Conservation (phyloP, 2,329 filamentous ascomycete genomes). For the Microcyclospora tardicrescens region DNA sequence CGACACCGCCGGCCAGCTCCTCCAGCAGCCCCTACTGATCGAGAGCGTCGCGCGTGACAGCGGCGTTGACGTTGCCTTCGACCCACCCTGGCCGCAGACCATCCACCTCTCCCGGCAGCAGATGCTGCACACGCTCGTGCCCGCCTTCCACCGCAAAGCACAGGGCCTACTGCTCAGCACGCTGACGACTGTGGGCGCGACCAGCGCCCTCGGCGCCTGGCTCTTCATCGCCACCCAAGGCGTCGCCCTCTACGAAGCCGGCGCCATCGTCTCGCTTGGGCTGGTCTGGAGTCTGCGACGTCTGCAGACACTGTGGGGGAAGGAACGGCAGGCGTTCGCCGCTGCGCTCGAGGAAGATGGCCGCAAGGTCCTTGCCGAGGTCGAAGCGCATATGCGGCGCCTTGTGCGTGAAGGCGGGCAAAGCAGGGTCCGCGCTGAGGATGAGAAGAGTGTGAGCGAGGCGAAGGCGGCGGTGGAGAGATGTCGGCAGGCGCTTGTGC, state of each 20-base stretch:
- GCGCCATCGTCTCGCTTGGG: conserved; percentile 46
- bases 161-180: conserved; percentile 53
- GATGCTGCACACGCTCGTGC: conserved; percentile 29
- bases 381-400: conserved; percentile 37
- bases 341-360: conserved; percentile 44
- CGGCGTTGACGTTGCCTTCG: conserved; percentile 20
- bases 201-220: conserved; percentile 40
- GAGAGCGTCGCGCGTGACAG: conserved; percentile 14
- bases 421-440: conserved; percentile 22
- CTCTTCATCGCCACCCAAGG: conserved; percentile 42
- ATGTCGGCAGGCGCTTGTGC: conserved; percentile 34
- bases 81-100: conserved; percentile 55
- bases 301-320: conserved; percentile 47
- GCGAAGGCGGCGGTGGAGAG: conserved; percentile 32
- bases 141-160: conserved; percentile 32
- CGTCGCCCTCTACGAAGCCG: conserved; percentile 43
- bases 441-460: conserved; percentile 27
- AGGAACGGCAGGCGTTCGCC: conserved; percentile 39
- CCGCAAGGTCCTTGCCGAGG: conserved; percentile 39
- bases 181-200: conserved; percentile 52
- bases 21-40: conserved; percentile 16
- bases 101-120: conserved; percentile 56
- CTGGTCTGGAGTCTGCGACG: conserved; percentile 44
- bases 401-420: conserved; percentile 35
- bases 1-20: conserved; percentile 17